These are phyloP conservation scores for Zancudomyces culisetae DNA, from an alignment of 371 early-diverging fungal species.

Conservation along the genomic window DNA sequence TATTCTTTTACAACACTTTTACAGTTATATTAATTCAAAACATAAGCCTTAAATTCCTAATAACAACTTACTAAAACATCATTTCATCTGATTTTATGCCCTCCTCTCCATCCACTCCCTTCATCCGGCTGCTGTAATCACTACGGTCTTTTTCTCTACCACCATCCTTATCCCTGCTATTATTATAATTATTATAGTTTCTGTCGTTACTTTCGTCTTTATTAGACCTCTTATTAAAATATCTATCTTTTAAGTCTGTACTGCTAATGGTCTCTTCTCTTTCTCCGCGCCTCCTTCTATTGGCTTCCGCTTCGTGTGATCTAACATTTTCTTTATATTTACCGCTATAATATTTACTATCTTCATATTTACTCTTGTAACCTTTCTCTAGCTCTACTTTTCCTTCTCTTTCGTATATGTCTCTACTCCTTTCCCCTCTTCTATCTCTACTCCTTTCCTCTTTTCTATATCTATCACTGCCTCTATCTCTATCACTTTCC, in stretches of 20 bases:
- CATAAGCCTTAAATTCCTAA: no score
- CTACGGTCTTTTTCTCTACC: neutral
- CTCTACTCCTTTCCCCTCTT: neutral
- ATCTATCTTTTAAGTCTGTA: constrained; percentile 6
- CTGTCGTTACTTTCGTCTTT: neutral
- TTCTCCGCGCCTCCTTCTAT: constrained; percentile 3
- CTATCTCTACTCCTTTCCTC: neutral
- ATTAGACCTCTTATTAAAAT: constrained; percentile 6
- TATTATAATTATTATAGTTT: neutral
- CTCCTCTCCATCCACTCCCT: no score
- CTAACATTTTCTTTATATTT: neutral
- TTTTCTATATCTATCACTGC: neutral
- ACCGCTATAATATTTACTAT: constrained; percentile 4
- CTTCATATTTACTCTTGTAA: constrained; percentile 3
- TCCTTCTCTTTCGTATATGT: neutral
- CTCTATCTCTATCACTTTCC: neutral
- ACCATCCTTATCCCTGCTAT: neutral
- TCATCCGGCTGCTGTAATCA: no score
- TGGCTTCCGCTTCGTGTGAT: constrained; percentile 1
- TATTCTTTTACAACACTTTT: neutral
- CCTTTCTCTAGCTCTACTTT: neutral
- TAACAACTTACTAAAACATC: neutral
- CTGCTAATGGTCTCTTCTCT: constrained; percentile 1
- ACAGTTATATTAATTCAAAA: no score
- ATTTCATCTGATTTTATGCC: no score